Evolutionary conservation across 2,329 filamentous ascomycete species (phyloP), one percentile per base, ranked within the genome.

Genomic region (Teratosphaeria destructans): DNA sequence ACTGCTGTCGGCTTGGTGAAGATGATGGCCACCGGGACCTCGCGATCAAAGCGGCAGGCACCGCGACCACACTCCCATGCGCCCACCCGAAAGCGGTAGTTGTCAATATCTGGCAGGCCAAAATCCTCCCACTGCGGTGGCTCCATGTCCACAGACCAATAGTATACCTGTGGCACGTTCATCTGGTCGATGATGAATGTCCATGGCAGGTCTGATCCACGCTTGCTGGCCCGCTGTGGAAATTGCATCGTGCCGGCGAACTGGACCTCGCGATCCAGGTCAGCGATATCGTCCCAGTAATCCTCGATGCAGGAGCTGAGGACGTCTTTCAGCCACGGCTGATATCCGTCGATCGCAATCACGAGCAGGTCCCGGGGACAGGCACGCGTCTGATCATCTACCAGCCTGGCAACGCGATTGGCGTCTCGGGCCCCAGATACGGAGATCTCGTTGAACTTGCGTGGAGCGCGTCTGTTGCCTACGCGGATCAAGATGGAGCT

Each of bases 161-260:
- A 72, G 61, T 70, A 74, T n/a, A 73, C 72, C 47, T 73, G 69
- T 3, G 72, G 71, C 1, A 74, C 66, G 26, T 74, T 74, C 68
- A 74, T 69, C 27, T 74, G 69, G 55, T 74, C 71, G 16, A 72
- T 65, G 37, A 74, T 68, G 59, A 73, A 74, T 0, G 71, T 71
- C 72, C 72, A 73, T 0, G 72, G 71, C 12, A 71, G 67, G 47
- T 65, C 65, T 43, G 64, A 64, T 3, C 66, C 67, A 3, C 67
- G 64, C 54, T 69, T 70, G 55, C 63, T 69, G 26, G 69, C 68
- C 57, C 66, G 66, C 61, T 73, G 69, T 0, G 72, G 72, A 47
- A 73, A 73, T 52, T 72, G 70, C 64, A 72, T 70, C 1, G 71
- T 70, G 26, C 62, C 63, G 1, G 69, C 68, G 56, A 68, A 73